phyloP scores from a whole-genome alignment of 306 rosid species.

The Rosa lucieae region DNA sequence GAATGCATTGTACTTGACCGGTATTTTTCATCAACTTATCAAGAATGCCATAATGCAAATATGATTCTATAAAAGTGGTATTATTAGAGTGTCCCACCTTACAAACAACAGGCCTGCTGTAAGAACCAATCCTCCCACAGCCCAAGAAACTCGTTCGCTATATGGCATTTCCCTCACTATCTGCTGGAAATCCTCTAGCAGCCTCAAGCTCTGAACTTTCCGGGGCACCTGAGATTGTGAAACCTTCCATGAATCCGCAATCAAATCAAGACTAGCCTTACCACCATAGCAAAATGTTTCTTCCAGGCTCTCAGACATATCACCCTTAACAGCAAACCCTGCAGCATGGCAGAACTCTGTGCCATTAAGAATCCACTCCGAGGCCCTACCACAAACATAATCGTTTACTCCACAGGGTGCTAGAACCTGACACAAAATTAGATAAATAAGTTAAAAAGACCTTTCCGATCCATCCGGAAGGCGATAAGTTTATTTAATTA shows the following conservation, averaged over 20 bases:
- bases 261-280: slow-evolving; percentile 64
- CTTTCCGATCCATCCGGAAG: slow-evolving; percentile 11
- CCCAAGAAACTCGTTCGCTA: slow-evolving; percentile 83
- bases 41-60: neutral
- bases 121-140: slow-evolving; percentile 91
- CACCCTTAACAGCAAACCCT: slow-evolving; percentile 73
- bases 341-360: slow-evolving; percentile 86
- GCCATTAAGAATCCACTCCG: slow-evolving; percentile 89
- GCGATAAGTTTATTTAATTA: no score
- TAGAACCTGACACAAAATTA: slow-evolving; percentile 60
- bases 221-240: slow-evolving; percentile 39
- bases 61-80: slow-evolving; percentile 5
- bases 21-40: no score
- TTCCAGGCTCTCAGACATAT: slow-evolving; percentile 27
- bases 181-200: slow-evolving; percentile 57
- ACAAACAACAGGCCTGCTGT: slow-evolving; percentile 75
- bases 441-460: slow-evolving; percentile 26
- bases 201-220: slow-evolving; percentile 34
- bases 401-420: slow-evolving; percentile 96
- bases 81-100: slow-evolving; percentile 48
- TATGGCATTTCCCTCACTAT: slow-evolving; percentile 61
- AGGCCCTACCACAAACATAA: slow-evolving; percentile 95
- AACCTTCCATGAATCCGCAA: slow-evolving; percentile 77
- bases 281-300: slow-evolving; percentile 78
- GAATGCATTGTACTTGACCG: no score